Percentiles rank a stretch among this genome's conserved stretches.
These are phyloP conservation scores for Fusarium nematophilum DNA, from an alignment of 2,329 filamentous ascomycete genomes.

Conservation along the genomic window DNA sequence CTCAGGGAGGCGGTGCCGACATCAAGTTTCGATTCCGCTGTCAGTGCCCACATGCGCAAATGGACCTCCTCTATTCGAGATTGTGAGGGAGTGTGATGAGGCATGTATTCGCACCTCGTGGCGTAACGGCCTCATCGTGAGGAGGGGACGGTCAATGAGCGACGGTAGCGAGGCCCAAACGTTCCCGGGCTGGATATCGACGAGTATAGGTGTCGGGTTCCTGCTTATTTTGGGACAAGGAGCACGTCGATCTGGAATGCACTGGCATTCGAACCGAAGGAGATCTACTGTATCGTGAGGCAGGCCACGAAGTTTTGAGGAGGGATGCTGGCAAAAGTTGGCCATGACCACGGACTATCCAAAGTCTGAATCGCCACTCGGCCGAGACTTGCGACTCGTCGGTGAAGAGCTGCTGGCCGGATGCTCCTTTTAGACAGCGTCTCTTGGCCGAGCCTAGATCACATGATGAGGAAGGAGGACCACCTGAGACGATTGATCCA, in stretches of 20 bases:
- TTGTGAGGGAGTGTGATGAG: constrained; percentile 3
- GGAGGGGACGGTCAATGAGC: not conserved
- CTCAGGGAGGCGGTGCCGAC: constrained; percentile 15
- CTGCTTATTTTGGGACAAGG: not conserved
- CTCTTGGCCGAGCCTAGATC: constrained; percentile 6
- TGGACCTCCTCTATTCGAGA: constrained; percentile 9
- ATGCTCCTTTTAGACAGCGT: not conserved
- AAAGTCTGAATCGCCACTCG: not conserved
- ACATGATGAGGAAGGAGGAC: constrained; percentile 8
- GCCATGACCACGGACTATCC: not conserved
- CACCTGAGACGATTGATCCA: not conserved
- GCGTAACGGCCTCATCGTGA: not conserved
- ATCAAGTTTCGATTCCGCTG: constrained; percentile 17
- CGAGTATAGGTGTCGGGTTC: too few species aligned
- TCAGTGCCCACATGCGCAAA: constrained; percentile 12
- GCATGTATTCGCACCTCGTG: not conserved
- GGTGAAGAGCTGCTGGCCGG: constrained; percentile 8
- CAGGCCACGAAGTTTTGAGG: too few species aligned
- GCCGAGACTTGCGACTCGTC: constrained; percentile 8
- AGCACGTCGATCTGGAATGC: not conserved
- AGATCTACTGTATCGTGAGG: not conserved
- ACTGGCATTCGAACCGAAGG: not conserved
- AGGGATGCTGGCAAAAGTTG: not conserved
- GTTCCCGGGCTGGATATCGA: too few species aligned
- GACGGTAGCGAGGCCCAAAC: not conserved